Evolutionary conservation across 2,329 filamentous ascomycete genomes (phyloP).

Genomic region (Ophiostoma australiae): DNA sequence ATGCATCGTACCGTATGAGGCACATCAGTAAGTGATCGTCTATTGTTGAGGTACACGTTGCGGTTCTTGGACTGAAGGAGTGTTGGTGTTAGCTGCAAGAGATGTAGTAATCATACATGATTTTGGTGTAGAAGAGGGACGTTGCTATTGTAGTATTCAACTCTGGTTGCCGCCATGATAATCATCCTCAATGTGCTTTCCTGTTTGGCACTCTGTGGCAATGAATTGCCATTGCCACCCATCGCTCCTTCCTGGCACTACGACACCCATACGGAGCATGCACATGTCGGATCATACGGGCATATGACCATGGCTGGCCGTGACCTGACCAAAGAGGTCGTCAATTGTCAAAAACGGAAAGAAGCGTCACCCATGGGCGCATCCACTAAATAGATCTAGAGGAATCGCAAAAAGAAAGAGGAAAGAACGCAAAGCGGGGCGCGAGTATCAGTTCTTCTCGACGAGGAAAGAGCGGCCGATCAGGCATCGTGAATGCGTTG

Average conservation of each 20-base stretch:
- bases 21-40: background rate
- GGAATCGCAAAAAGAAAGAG: background rate
- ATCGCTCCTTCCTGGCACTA: constrained; percentile 5
- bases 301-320: background rate
- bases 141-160: background rate
- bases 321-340: background rate
- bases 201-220: background rate
- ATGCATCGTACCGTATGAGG: background rate
- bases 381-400: background rate
- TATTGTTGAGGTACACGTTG: background rate
- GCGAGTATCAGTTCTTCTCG: background rate
- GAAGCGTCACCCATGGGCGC: background rate
- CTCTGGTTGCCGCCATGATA: background rate
- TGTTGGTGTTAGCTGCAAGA: background rate
- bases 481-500: background rate
- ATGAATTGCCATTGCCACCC: background rate
- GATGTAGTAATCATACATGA: background rate
- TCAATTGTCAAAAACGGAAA: background rate
- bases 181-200: background rate
- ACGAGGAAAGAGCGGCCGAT: constrained; percentile 6
- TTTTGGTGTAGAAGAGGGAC: background rate
- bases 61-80: background rate
- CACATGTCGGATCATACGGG: constrained; percentile 4
- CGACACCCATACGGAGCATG: background rate
- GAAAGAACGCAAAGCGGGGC: constrained; percentile 7